Percentiles rank a stretch among this genome's conserved stretches.
Evolutionary conservation across 2,329 filamentous ascomycete species (phyloP).

Genomic region (Colletotrichum australisinense): DNA sequence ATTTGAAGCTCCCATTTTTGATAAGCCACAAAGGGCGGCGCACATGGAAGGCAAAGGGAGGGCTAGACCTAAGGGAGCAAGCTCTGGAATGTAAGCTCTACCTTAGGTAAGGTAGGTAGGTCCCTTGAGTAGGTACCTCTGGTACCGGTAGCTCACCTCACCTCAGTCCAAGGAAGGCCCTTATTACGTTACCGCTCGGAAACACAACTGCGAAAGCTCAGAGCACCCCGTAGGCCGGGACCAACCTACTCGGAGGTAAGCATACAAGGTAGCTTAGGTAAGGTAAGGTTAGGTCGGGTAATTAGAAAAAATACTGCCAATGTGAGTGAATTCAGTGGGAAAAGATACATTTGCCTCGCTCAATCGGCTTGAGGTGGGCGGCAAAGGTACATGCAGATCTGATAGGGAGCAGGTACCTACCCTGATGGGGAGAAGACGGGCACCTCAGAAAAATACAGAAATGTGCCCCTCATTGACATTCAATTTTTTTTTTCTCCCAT

Average conservation of each 20-base stretch:
- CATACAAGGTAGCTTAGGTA: not conserved
- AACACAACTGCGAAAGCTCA: not conserved
- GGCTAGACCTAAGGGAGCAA: conserved; percentile 29
- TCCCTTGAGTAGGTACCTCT: not conserved
- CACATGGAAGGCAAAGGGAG: conserved; percentile 12
- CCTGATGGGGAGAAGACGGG: not conserved
- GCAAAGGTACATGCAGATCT: not conserved
- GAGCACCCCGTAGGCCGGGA: not conserved
- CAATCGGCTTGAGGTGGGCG: not conserved
- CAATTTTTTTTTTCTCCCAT: not conserved
- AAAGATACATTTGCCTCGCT: not conserved
- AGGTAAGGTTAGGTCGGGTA: conserved; percentile 17
- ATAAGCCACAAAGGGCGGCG: not conserved
- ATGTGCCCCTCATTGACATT: conserved; percentile 2
- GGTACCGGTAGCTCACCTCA: not conserved
- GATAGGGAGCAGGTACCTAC: not conserved
- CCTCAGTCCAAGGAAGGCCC: not conserved
- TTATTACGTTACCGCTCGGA: not conserved
- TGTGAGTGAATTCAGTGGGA: not conserved
- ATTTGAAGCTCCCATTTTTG: not conserved
- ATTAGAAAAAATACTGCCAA: not conserved
- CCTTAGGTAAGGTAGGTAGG: too few species aligned
- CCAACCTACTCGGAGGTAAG: conserved; percentile 30
- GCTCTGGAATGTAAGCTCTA: conserved; percentile 18
- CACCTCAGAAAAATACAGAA: too few species aligned